phyloP scores from a whole-genome alignment of 495 filamentous ascomycete species.

The Penicillium parvum region DNA sequence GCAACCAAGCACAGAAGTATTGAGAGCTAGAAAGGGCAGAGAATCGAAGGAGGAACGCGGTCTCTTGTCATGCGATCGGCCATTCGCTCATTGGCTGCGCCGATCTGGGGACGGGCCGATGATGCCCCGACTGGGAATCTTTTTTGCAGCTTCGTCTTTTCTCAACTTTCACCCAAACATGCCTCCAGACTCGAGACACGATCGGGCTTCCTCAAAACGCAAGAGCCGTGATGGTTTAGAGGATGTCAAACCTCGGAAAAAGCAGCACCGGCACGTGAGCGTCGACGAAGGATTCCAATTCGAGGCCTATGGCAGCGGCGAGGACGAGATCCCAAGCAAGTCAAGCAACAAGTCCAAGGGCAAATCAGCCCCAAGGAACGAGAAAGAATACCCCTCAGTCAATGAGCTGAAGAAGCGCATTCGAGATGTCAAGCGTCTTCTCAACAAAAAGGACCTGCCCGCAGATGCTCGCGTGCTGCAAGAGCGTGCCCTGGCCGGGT shows the following conservation, averaged over 20 bases:
- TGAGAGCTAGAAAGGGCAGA: neutral
- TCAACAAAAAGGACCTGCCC: slow-evolving; percentile 61
- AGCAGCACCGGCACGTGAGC: slow-evolving; percentile 15
- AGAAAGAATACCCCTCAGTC: slow-evolving; percentile 41
- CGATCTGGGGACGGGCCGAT: slow-evolving; percentile 28
- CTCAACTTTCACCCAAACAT: slow-evolving; percentile 7
- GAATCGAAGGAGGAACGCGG: slow-evolving; percentile 13
- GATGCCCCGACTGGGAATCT: slow-evolving; percentile 24
- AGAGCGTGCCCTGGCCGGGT: slow-evolving; percentile 74
- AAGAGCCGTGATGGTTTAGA: slow-evolving; percentile 27
- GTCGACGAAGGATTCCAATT: slow-evolving; percentile 8
- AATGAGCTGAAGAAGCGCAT: slow-evolving; percentile 51
- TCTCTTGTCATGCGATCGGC: slow-evolving; percentile 22
- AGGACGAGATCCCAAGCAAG: slow-evolving; percentile 13
- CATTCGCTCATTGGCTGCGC: slow-evolving; percentile 26
- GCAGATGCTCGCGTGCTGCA: slow-evolving; percentile 70
- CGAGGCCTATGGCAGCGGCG: slow-evolving; percentile 11
- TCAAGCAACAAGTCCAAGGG: slow-evolving; percentile 21
- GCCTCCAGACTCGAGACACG: slow-evolving; percentile 16
- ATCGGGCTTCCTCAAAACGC: slow-evolving; percentile 28
- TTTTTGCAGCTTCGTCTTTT: slow-evolving; percentile 11
- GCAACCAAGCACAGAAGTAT: slow-evolving; percentile 5
- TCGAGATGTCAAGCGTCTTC: slow-evolving; percentile 51
- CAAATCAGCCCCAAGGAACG: slow-evolving; percentile 17
- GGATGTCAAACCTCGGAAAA: slow-evolving; percentile 21